Conservation (phyloP, 2,329 filamentous ascomycete genomes). For the Fusarium subglutinans region DNA sequence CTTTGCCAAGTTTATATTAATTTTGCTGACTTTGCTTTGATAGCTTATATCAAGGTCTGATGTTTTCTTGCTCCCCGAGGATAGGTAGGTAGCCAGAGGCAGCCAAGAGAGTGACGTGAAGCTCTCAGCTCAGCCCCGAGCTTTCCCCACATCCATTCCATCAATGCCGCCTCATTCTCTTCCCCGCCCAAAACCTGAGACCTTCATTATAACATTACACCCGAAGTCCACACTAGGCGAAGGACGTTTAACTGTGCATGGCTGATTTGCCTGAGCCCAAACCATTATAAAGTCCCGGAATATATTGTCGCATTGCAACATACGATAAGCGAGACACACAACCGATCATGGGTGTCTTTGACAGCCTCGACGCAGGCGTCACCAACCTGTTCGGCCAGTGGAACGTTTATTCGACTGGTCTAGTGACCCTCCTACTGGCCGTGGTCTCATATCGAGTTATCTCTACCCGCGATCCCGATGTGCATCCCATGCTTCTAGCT, state of each 20-base stretch:
- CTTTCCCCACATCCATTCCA: slow-evolving; percentile 28
- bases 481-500: slow-evolving; percentile 89
- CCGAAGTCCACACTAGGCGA: background rate
- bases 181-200: slow-evolving; percentile 34
- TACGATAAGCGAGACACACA: background rate
- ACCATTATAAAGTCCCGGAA: background rate
- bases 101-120: slow-evolving; percentile 14
- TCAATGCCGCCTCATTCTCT: slow-evolving; percentile 27
- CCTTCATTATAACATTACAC: background rate
- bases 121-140: slow-evolving; percentile 13
- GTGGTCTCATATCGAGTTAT: slow-evolving; percentile 77
- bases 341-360: slow-evolving; percentile 55
- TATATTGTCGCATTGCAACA: slow-evolving; percentile 5
- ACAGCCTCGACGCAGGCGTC: slow-evolving; percentile 76
- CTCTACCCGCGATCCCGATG: slow-evolving; percentile 82
- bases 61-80: too few relatives aligned
- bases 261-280: background rate
- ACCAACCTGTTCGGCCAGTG: slow-evolving; percentile 78
- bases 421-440: slow-evolving; percentile 72
- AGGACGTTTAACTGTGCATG: slow-evolving; percentile 1
- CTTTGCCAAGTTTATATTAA: too few relatives aligned
- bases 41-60: too few relatives aligned
- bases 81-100: slow-evolving; percentile 6
- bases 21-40: too few relatives aligned
- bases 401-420: slow-evolving; percentile 79